These are phyloP conservation scores for Syzygium aromaticum DNA, from an alignment of 345 rosid species.

Conservation along the genomic window DNA sequence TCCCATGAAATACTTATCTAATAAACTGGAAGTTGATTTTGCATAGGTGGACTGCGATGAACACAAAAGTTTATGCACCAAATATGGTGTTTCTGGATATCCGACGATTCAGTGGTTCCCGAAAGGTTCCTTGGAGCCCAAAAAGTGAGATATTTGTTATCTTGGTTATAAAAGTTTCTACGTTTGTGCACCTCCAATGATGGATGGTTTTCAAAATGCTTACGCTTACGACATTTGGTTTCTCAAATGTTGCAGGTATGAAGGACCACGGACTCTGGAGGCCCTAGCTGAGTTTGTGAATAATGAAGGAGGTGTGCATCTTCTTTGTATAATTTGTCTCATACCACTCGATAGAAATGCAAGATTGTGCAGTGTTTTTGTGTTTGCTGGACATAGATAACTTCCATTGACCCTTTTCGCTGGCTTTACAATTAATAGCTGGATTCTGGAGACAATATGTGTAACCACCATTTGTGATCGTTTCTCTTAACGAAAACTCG, in stretches of 20 bases:
- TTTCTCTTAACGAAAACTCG: background rate
- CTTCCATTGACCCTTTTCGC: background rate
- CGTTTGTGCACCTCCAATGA: background rate
- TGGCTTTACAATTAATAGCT: background rate
- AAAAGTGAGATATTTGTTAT: slow-evolving; percentile 50
- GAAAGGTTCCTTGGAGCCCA: slow-evolving; percentile 89
- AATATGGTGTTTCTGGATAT: slow-evolving; percentile 88
- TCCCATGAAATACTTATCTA: background rate
- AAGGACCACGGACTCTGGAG: slow-evolving; percentile 85
- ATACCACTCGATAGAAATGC: background rate
- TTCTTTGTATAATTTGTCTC: background rate
- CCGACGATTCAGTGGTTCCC: slow-evolving; percentile 98
- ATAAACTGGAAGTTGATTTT: background rate
- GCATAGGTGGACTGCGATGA: slow-evolving; percentile 95
- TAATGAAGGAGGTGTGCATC: slow-evolving; percentile 66
- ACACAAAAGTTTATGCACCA: slow-evolving; percentile 83
- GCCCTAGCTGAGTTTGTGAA: slow-evolving; percentile 82
- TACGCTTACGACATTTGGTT: background rate
- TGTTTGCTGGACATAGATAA: background rate
- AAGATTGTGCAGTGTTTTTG: background rate
- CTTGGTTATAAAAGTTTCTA: background rate
- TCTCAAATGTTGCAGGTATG: slow-evolving; percentile 40
- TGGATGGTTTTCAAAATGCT: background rate
- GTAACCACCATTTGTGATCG: background rate
- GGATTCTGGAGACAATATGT: background rate